Percentiles rank a stretch among this genome's conserved stretches.
Conservation (phyloP, 805 yeast genomes). For the Nakazawaea populi region DNA sequence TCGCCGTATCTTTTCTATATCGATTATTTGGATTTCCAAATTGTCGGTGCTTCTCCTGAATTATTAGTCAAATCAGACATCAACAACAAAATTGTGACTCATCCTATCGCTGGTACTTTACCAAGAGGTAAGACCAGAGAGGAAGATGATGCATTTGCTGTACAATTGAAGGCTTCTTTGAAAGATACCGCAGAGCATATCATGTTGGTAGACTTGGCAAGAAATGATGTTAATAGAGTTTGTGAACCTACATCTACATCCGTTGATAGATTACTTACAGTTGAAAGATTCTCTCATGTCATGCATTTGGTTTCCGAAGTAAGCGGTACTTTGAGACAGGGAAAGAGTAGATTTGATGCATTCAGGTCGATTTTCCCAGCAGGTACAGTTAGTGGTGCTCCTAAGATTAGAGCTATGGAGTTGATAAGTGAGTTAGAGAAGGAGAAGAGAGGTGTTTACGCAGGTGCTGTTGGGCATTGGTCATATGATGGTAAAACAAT, state of each 20-base stretch:
- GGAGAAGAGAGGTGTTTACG: constrained; percentile 94
- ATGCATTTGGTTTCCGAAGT: constrained; percentile 96
- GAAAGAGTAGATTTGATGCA: constrained; percentile 90
- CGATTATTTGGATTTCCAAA: constrained; percentile 86
- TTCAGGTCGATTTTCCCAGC: constrained; percentile 98
- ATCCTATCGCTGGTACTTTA: constrained; percentile 98
- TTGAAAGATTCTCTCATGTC: constrained; percentile 94
- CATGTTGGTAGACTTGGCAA: constrained; percentile 95
- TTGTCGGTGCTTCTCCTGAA: constrained; percentile 98
- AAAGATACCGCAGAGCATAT: constrained; percentile 98
- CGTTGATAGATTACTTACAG: constrained; percentile 83
- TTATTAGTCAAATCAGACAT: constrained; percentile 75
- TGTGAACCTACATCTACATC: constrained; percentile 80
- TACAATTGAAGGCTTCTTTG: constrained; percentile 61
- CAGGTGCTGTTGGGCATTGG: constrained; percentile 99
- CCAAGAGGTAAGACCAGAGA: constrained; percentile 84
- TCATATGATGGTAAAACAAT: constrained; percentile 89
- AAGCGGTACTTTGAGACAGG: constrained; percentile 81
- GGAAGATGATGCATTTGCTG: constrained; percentile 85
- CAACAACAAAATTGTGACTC: constrained; percentile 75
- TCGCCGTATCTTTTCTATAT: constrained; percentile 95
- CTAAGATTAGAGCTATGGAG: constrained; percentile 96
- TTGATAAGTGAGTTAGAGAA: constrained; percentile 82
- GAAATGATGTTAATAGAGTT: constrained; percentile 94
- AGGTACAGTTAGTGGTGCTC: constrained; percentile 98